A percentile compares a stretch with the other conserved stretches of the same genome.
Conservation (phyloP, 2,329 filamentous ascomycete species). For the Gyromitra esculenta region DNA sequence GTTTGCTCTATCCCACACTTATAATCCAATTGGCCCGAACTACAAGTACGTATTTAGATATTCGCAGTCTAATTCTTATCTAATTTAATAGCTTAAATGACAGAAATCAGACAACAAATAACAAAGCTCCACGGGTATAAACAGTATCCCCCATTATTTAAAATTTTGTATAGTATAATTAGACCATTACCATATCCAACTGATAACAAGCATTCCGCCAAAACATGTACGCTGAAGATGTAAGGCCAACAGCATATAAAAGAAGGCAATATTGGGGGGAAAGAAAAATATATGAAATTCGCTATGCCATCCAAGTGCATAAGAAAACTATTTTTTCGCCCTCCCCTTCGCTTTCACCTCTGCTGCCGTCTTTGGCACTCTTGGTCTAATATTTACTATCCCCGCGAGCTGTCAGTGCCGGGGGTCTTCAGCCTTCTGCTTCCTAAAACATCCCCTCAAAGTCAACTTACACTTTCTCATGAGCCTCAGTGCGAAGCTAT, state of each 20-base stretch:
- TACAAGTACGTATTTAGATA: background rate
- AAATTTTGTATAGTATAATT: no score
- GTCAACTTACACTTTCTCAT: constrained; percentile 42
- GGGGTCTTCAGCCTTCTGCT: background rate
- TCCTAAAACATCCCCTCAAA: background rate
- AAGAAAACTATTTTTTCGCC: background rate
- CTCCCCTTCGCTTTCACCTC: constrained; percentile 4
- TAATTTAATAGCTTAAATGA: background rate
- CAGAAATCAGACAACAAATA: background rate
- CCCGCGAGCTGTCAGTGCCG: constrained; percentile 2
- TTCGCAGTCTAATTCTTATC: background rate
- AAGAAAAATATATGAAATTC: background rate
- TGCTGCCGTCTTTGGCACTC: background rate
- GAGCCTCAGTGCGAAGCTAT: constrained; percentile 58
- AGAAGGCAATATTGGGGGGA: background rate
- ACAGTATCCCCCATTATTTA: background rate
- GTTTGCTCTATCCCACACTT: background rate
- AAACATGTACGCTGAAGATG: background rate
- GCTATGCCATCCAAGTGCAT: background rate
- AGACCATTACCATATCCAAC: background rate
- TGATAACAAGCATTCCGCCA: background rate
- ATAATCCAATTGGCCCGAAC: background rate
- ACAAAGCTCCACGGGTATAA: background rate
- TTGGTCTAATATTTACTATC: constrained; percentile 21
- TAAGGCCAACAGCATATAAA: background rate